A percentile compares a stretch with the other conserved stretches of the same genome.
These are phyloP conservation scores for Tulasnella sp. DNA, from an alignment of 768 basidiomycete species.

Conservation along the genomic window DNA sequence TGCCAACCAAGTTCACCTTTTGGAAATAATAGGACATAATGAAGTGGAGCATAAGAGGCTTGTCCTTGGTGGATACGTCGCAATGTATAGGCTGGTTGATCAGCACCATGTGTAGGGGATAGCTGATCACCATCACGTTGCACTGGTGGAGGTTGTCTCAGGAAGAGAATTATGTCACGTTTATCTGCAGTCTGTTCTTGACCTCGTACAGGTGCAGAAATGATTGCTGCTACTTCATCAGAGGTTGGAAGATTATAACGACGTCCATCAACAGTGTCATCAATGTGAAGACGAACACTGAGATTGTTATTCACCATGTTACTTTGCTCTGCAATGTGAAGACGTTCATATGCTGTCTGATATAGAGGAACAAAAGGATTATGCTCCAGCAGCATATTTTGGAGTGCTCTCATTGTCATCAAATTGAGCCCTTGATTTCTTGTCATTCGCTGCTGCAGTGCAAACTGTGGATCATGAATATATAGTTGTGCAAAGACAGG, in stretches of 20 bases:
- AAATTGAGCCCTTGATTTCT: neutral
- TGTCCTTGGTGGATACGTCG: no score
- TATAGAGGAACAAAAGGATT: constrained; percentile 3
- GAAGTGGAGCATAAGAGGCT: no score
- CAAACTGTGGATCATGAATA: constrained; percentile 28
- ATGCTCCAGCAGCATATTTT: constrained; percentile 1
- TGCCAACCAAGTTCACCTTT: no score
- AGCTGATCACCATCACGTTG: no score
- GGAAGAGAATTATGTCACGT: no score
- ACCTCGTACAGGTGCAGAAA: no score
- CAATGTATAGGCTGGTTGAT: no score
- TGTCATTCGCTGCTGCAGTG: neutral
- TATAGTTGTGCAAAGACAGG: constrained; percentile 33
- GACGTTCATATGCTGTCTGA: neutral
- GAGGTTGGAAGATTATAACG: neutral
- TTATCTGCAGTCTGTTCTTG: no score
- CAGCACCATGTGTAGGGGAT: no score
- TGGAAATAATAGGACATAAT: no score
- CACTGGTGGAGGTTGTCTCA: no score
- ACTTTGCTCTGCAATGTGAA: constrained; percentile 19
- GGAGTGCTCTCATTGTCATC: neutral
- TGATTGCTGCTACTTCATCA: neutral
- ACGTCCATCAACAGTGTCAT: neutral
- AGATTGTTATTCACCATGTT: neutral
- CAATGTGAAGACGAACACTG: neutral